Evolutionary conservation across 2,329 filamentous ascomycete species (phyloP).

Genomic region (Calonectria henricotiae): DNA sequence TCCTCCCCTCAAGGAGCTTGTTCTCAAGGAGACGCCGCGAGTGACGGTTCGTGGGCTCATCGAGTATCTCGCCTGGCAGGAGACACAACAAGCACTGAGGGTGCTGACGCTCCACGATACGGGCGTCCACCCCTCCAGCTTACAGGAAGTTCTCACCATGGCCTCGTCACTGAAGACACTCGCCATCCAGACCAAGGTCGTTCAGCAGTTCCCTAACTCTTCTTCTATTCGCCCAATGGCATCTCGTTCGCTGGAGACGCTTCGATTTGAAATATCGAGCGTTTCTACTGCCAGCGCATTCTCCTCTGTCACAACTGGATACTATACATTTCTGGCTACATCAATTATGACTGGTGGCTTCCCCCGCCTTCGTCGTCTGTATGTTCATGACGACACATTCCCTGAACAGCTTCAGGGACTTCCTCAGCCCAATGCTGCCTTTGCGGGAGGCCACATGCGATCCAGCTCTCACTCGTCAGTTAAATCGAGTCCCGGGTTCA

Average conservation of each 20-base stretch:
- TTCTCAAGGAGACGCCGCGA: conserved; percentile 79
- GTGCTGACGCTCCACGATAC: conserved; percentile 82
- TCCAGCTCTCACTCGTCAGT: conserved; percentile 56
- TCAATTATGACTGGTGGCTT: conserved; percentile 85
- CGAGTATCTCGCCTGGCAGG: conserved; percentile 76
- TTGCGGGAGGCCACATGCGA: conserved; percentile 53
- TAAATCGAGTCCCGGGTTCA: conserved; percentile 48
- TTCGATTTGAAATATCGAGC: conserved; percentile 86
- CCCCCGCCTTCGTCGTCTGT: conserved; percentile 82
- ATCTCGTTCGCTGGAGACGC: conserved; percentile 78
- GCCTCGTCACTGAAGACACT: conserved; percentile 73
- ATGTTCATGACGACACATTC: conserved; percentile 89
- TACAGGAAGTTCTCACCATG: conserved; percentile 75
- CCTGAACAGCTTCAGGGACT: conserved; percentile 83
- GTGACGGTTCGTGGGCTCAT: conserved; percentile 82
- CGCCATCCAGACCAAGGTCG: conserved; percentile 68
- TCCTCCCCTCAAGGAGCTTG: conserved; percentile 81
- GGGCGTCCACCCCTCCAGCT: conserved; percentile 75
- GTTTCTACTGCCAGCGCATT: conserved; percentile 73
- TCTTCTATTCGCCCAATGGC: conserved; percentile 73
- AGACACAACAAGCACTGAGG: conserved; percentile 74
- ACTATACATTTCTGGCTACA: conserved; percentile 90
- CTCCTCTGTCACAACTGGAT: conserved; percentile 71
- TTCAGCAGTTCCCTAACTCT: conserved; percentile 67
- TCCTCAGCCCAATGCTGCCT: conserved; percentile 73